A percentile compares a stretch with the other conserved stretches of the same genome.
Conservation (phyloP, 805 yeast genomes). For the Teunomyces panamensis region DNA sequence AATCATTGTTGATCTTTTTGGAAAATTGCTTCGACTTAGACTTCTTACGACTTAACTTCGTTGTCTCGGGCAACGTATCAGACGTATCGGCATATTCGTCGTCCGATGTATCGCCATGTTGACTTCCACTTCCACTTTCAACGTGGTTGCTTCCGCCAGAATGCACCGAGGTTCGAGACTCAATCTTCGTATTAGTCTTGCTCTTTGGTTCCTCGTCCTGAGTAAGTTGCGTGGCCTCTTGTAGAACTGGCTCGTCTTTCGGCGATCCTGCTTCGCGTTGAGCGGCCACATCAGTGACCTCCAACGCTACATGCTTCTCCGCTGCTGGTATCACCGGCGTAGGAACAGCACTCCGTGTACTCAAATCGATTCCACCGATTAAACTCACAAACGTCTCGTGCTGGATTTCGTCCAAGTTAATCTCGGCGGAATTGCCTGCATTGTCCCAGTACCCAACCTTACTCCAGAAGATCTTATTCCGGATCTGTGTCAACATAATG, state of each 20-base stretch:
- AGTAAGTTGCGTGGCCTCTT: not conserved
- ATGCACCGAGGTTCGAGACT: not conserved
- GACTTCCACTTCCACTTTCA: not conserved
- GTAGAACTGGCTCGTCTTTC: not conserved
- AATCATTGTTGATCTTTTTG: conserved; percentile 29
- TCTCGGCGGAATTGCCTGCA: conserved; percentile 31
- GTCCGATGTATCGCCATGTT: conserved; percentile 5
- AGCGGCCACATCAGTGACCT: not conserved
- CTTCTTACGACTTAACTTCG: conserved; percentile 21
- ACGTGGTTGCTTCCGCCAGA: not conserved
- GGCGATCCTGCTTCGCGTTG: not conserved
- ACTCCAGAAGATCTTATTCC: conserved; percentile 80
- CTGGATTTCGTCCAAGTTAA: conserved; percentile 11
- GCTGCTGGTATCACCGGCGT: conserved; percentile 2
- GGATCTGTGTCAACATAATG: conserved; percentile 48
- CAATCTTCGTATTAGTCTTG: not conserved
- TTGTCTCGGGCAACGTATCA: conserved; percentile 3
- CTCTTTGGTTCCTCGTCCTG: not conserved
- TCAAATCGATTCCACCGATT: not conserved
- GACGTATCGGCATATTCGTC: conserved; percentile 21
- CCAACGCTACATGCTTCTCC: not conserved
- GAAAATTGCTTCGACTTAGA: conserved; percentile 35
- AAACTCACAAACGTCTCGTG: conserved; percentile 10
- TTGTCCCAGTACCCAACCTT: conserved; percentile 77
- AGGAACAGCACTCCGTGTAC: not conserved